Conservation (phyloP, 306 rosid species). For the Glycyrrhiza uralensis region DNA sequence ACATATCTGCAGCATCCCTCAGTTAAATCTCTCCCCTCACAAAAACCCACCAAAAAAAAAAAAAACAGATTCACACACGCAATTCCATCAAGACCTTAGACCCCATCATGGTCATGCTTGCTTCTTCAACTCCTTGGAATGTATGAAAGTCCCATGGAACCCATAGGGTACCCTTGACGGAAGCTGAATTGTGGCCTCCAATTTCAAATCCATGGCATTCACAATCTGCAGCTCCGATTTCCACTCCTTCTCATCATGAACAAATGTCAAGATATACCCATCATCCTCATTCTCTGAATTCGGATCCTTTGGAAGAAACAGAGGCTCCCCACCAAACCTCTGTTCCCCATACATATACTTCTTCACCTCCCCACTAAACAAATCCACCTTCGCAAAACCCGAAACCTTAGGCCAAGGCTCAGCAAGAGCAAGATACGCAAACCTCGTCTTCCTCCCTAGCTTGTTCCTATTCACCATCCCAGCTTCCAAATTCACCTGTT, state of each 20-base stretch:
- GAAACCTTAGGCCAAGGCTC: slow-evolving; percentile 99
- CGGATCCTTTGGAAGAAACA: slow-evolving; percentile 59
- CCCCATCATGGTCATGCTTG: no score
- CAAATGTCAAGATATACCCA: slow-evolving; percentile 74
- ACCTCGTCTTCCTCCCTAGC: slow-evolving; percentile 66
- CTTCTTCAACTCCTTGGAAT: slow-evolving; percentile 50
- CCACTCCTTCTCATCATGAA: slow-evolving; percentile 89
- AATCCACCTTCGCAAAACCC: slow-evolving; percentile 81
- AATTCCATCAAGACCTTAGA: no score
- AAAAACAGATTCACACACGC: no score
- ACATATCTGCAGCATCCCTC: slow-evolving; percentile 71
- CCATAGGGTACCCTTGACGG: slow-evolving; percentile 95
- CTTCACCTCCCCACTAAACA: slow-evolving; percentile 48
- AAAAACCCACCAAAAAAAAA: no score
- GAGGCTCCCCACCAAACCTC: slow-evolving; percentile 85
- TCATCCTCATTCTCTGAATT: slow-evolving; percentile 58
- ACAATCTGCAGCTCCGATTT: slow-evolving; percentile 72
- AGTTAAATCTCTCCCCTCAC: slow-evolving; percentile 48
- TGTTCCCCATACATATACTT: slow-evolving; percentile 61
- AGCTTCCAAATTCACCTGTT: slow-evolving; percentile 80
- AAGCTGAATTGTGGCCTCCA: slow-evolving; percentile 71
- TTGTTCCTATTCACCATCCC: slow-evolving; percentile 92
- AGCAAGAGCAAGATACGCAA: slow-evolving; percentile 74
- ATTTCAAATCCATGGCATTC: slow-evolving; percentile 64
- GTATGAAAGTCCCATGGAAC: slow-evolving; percentile 89